phyloP scores from a whole-genome alignment of 495 filamentous ascomycete genomes.

The Massariosphaeria phaeospora region DNA sequence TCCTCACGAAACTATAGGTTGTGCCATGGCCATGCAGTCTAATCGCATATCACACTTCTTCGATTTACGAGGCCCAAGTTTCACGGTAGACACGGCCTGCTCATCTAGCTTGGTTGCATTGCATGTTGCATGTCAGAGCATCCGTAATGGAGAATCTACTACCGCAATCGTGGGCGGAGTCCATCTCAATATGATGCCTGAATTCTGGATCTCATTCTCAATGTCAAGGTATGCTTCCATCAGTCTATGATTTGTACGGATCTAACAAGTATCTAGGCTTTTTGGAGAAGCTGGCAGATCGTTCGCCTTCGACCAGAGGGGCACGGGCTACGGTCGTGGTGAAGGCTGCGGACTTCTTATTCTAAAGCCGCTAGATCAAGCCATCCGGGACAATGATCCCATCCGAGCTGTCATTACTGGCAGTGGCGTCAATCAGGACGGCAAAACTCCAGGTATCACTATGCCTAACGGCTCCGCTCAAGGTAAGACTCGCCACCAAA shows the following conservation, averaged over 20 bases:
- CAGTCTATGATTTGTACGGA: background rate
- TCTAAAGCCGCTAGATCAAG: conserved; percentile 43
- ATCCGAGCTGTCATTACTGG: conserved; percentile 46
- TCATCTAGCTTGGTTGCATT: conserved; percentile 12
- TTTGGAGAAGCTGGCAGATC: conserved; percentile 13
- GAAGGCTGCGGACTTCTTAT: conserved; percentile 33
- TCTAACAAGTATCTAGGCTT: background rate
- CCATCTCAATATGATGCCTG: conserved; percentile 6
- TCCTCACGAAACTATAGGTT: background rate
- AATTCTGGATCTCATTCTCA: background rate
- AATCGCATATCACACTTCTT: conserved; percentile 16
- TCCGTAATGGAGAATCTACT: conserved; percentile 14
- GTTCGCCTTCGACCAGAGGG: conserved; percentile 16
- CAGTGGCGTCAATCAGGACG: conserved; percentile 36
- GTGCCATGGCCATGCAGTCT: conserved; percentile 4
- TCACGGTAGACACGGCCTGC: conserved; percentile 17
- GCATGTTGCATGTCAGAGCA: conserved; percentile 11
- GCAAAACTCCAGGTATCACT: conserved; percentile 19
- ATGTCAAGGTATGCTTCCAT: background rate
- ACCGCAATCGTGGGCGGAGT: conserved; percentile 11
- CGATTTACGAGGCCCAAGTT: conserved; percentile 10
- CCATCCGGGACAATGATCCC: conserved; percentile 43
- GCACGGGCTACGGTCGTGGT: conserved; percentile 18
- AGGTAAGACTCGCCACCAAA: background rate
- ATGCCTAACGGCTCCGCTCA: conserved; percentile 15